phyloP scores from a whole-genome alignment of 2,329 filamentous ascomycete genomes.

The Colletotrichum tamarilloi region DNA sequence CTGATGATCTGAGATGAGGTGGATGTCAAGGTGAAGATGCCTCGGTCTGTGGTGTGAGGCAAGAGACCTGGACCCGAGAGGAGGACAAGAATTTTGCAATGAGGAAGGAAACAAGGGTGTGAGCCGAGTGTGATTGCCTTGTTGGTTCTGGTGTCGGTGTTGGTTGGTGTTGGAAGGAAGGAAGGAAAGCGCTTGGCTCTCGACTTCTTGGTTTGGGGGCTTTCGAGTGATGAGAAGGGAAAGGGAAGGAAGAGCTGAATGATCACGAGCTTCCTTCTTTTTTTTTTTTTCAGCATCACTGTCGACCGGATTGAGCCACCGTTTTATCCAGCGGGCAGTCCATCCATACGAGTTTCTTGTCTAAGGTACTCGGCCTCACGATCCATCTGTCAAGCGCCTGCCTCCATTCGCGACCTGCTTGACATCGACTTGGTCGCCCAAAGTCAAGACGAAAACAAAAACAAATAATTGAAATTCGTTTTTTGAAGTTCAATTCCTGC shows the following conservation, averaged over 20 bases:
- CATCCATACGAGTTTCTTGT: neutral
- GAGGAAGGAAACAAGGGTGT: neutral
- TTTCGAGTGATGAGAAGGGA: neutral
- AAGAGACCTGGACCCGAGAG: neutral
- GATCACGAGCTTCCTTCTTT: constrained; percentile 1
- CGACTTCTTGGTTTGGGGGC: constrained; percentile 1
- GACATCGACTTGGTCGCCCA: neutral
- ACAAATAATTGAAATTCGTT: neutral
- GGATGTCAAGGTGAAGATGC: constrained; percentile 5
- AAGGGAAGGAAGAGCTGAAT: neutral
- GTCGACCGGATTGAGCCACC: neutral
- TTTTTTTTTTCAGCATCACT: neutral
- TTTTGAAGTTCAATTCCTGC: neutral
- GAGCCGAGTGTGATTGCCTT: neutral
- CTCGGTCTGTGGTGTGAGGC: neutral
- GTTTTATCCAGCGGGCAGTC: neutral
- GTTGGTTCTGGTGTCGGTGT: neutral
- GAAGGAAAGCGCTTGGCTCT: constrained; percentile 19
- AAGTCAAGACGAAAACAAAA: neutral
- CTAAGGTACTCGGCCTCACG: no score
- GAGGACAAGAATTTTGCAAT: neutral
- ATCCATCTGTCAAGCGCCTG: neutral
- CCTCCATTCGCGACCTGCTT: constrained; percentile 14
- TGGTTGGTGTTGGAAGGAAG: neutral
- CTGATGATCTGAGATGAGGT: neutral